These are phyloP conservation scores for Clitopilus hobsonii DNA, from an alignment of 768 basidiomycete species.

Conservation along the genomic window DNA sequence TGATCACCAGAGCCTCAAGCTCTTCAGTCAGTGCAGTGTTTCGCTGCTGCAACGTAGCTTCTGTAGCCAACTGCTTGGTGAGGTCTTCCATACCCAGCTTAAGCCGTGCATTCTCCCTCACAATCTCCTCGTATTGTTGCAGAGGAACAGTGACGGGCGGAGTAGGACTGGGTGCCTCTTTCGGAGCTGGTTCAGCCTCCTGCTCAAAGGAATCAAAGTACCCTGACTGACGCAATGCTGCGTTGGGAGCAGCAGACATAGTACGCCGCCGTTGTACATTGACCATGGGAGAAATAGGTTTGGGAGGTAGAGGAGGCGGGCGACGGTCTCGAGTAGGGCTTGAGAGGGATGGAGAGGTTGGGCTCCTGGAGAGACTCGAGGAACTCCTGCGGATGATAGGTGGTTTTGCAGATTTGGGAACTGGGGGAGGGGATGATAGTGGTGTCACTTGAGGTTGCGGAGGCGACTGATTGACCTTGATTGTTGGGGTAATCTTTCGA, in stretches of 20 bases:
- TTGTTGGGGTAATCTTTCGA: conserved; percentile 5
- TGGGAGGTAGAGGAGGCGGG: conserved; percentile 1
- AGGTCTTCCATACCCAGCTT: conserved; percentile 16
- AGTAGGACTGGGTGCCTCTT: no score
- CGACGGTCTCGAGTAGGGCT: neutral
- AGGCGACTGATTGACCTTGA: conserved; percentile 3
- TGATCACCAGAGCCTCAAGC: conserved; percentile 19
- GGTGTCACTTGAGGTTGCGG: conserved; percentile 9
- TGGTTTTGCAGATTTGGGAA: neutral
- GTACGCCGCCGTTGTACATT: conserved; percentile 13
- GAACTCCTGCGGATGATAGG: conserved; percentile 4
- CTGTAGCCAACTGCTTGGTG: conserved; percentile 16
- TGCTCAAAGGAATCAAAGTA: neutral
- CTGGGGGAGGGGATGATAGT: conserved; percentile 3
- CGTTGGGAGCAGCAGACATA: conserved; percentile 22
- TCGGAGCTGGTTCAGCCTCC: no score
- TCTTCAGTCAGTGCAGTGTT: conserved; percentile 23
- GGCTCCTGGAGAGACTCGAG: conserved; percentile 3
- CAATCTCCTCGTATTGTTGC: neutral
- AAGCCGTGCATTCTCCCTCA: conserved; percentile 1
- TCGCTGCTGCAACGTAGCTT: conserved; percentile 13
- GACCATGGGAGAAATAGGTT: conserved; percentile 6
- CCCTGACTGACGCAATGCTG: conserved; percentile 18
- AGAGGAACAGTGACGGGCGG: neutral
- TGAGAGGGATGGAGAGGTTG: neutral